These are phyloP conservation scores for Podosphaera xanthii DNA, from an alignment of 2,329 filamentous ascomycete genomes.

Conservation along the genomic window DNA sequence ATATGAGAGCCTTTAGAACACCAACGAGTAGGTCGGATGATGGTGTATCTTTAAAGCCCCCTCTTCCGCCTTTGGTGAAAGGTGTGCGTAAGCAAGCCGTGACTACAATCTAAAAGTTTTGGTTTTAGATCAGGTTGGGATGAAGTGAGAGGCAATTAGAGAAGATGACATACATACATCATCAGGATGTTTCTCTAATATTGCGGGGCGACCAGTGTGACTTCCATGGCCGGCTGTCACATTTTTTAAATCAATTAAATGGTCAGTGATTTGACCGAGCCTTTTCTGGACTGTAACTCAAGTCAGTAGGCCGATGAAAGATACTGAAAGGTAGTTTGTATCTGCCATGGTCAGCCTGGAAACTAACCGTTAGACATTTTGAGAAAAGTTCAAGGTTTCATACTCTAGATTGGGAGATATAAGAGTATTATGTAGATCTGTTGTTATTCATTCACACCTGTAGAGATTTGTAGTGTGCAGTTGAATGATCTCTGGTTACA, in stretches of 20 bases:
- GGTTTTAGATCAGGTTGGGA: constrained; percentile 5
- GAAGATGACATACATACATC: constrained; percentile 26
- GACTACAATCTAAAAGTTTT: constrained; percentile 44
- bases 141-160: background rate
- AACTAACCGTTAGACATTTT: constrained; percentile 12
- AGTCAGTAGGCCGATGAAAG: background rate
- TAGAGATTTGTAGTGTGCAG: no score
- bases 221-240: constrained; percentile 2
- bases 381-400: no score
- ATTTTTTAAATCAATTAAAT: constrained; percentile 25
- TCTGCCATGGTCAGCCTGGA: background rate
- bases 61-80: constrained; percentile 81
- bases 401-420: no score
- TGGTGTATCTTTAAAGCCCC: constrained; percentile 83
- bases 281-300: constrained; percentile 12
- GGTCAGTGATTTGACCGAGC: constrained; percentile 32
- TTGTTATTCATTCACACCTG: no score
- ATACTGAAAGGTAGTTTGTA: no score
- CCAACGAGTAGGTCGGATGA: constrained; percentile 70
- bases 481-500: no score
- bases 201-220: constrained; percentile 10
- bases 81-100: constrained; percentile 80
- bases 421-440: no score
- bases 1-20: constrained; percentile 58
- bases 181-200: constrained; percentile 43